A percentile compares a stretch with the other conserved stretches of the same genome.
Evolutionary conservation across 306 rosid genomes (phyloP).

Genomic region (Sicyos baderoa): DNA sequence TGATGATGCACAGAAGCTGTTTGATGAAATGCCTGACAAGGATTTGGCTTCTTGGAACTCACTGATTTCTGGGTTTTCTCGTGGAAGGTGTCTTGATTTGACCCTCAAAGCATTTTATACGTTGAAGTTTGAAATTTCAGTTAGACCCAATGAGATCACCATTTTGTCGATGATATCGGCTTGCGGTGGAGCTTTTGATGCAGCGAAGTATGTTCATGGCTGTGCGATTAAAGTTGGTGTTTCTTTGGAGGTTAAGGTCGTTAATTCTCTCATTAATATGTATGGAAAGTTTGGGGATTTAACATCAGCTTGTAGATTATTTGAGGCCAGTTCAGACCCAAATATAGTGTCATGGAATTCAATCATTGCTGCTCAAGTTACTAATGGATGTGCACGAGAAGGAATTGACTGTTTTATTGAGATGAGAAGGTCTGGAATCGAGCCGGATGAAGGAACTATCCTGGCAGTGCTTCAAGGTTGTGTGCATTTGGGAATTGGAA

Average conservation of each 20-base stretch:
- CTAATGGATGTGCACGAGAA: constrained; percentile 33
- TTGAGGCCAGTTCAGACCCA: constrained; percentile 37
- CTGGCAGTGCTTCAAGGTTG: constrained; percentile 57
- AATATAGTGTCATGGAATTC: constrained; percentile 65
- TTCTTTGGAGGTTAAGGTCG: constrained; percentile 42
- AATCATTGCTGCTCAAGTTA: constrained; percentile 38
- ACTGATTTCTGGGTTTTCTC: constrained; percentile 52
- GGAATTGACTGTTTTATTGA: constrained; percentile 38
- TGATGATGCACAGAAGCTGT: constrained; percentile 48
- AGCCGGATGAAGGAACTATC: constrained; percentile 58
- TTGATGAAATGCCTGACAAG: constrained; percentile 52
- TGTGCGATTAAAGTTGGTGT: constrained; percentile 44
- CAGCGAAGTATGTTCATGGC: constrained; percentile 56
- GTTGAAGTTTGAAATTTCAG: constrained; percentile 34
- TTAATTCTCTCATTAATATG: constrained; percentile 51
- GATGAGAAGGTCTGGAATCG: constrained; percentile 42
- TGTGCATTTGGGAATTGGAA: constrained; percentile 37
- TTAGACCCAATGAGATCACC: constrained; percentile 47
- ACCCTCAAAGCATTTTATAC: constrained; percentile 37
- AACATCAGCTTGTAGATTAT: constrained; percentile 38
- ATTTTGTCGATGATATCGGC: constrained; percentile 47
- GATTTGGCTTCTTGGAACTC: constrained; percentile 68
- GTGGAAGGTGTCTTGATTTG: constrained; percentile 31
- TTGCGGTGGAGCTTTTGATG: constrained; percentile 37
- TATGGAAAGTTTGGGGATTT: constrained; percentile 54